Base-by-base conservation (phyloP, 2,329 filamentous ascomycete species). In the Xylaria sp. region DNA sequence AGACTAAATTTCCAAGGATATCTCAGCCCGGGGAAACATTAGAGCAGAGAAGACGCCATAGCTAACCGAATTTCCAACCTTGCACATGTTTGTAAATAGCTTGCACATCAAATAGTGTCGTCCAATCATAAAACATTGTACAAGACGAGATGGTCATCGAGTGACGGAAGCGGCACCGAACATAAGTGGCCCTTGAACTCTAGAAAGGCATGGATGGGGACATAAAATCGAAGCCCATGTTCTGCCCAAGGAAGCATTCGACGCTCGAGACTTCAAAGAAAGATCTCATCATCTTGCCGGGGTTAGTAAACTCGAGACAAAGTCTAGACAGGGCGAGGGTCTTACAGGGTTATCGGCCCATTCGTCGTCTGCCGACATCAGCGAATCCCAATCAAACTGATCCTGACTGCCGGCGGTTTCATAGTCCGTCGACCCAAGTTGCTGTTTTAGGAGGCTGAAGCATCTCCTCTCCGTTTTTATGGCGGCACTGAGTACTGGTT, bases 401-500 rank as follows among this genome's bases (percentile, higher is more conserved):
- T 63, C 56, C 13, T 64, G 62, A 8, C 56, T 51, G 86, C 20
- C 33, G 0, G 25, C 52, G 7, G 74, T 62, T 23, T 51, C 36
- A 9, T 36, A 18, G 23, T 75, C 67, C 6, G 52, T 54, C 13
- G 62, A 64, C 31, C 68, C 75, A 0, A 72, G 73, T 2, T 76
- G 73, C 20, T 75, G 70, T 48, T 82, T 80, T 2, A 85, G 75
- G 12, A 83, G 62, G 1, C 73, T 66, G 31, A 81, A 69, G 12
- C 80, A 79, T 48, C 69, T 72, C n/a, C 77, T 77, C 7, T 78
- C 76, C 0, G 77, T 80, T 0, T 80, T 77, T 18, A 83, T 79
- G 0, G 80, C 82, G 2, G 82, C 79, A 10, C 78, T 77, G 1
- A 85, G 49, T 2, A 86, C 71, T 0, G 76, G 39, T 2, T 72